Percentiles rank a stretch among this genome's conserved stretches.
phyloP scores from a whole-genome alignment of 305 asterid genomes.

The Lippia alba region DNA sequence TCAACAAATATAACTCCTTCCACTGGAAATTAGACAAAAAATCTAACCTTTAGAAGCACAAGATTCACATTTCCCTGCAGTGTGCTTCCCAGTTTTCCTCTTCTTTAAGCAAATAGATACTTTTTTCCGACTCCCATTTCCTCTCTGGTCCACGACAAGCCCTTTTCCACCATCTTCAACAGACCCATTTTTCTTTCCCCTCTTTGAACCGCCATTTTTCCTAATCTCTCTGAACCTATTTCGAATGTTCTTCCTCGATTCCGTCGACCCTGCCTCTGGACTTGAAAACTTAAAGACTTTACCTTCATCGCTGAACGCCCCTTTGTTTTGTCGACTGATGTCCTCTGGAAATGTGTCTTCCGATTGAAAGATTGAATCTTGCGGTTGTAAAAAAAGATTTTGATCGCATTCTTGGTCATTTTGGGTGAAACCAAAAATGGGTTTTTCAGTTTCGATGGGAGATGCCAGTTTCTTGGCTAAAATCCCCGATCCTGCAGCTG shows the following conservation, averaged over 20 bases:
- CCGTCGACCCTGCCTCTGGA: slow-evolving; percentile 40
- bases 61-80: slow-evolving; percentile 65
- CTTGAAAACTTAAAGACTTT: slow-evolving; percentile 74
- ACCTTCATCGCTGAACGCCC: slow-evolving; percentile 36
- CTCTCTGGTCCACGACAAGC: slow-evolving; percentile 48
- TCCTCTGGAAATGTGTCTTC: slow-evolving; percentile 31
- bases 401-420: slow-evolving; percentile 31
- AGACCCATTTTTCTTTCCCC: slow-evolving; percentile 37
- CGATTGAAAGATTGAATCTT: slow-evolving; percentile 36
- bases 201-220: slow-evolving; percentile 46
- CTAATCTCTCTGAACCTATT: slow-evolving; percentile 38
- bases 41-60: slow-evolving; percentile 70
- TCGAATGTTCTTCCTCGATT: slow-evolving; percentile 43
- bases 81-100: slow-evolving; percentile 69
- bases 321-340: slow-evolving; percentile 31
- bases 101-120: slow-evolving; percentile 64
- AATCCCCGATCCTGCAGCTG: slow-evolving; percentile 56
- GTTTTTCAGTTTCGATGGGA: slow-evolving; percentile 37
- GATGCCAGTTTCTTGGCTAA: slow-evolving; percentile 60
- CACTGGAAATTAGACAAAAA: not conserved
- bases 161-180: slow-evolving; percentile 34
- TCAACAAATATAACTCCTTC: not conserved
- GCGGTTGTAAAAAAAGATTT: slow-evolving; percentile 24
- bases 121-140: slow-evolving; percentile 49
- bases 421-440: slow-evolving; percentile 38